These are phyloP conservation scores for Suillus subalutaceus DNA, from an alignment of 768 basidiomycete genomes.

Conservation along the genomic window DNA sequence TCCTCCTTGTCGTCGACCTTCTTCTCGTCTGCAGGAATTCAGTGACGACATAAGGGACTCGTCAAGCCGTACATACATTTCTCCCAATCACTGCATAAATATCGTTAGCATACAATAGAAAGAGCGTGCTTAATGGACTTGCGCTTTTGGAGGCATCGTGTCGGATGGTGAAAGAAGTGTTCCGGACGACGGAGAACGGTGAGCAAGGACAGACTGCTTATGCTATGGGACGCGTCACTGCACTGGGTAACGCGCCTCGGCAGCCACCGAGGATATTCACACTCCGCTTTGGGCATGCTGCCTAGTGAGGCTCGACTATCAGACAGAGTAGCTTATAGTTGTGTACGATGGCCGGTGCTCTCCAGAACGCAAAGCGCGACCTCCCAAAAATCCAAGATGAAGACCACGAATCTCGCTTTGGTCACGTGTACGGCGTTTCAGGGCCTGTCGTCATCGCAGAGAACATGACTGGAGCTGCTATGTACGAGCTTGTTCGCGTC, in stretches of 20 bases:
- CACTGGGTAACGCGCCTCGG: slow-evolving; percentile 29
- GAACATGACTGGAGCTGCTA: slow-evolving; percentile 94
- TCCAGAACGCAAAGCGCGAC: slow-evolving; percentile 86
- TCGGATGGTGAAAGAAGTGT: slow-evolving; percentile 16
- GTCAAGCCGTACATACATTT: slow-evolving; percentile 66
- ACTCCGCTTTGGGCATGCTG: slow-evolving; percentile 32
- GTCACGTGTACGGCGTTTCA: slow-evolving; percentile 92
- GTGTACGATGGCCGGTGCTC: slow-evolving; percentile 83
- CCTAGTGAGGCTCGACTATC: background rate
- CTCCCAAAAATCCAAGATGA: slow-evolving; percentile 90
- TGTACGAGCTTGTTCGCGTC: slow-evolving; percentile 98
- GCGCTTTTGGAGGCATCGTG: slow-evolving; percentile 95
- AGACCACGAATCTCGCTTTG: slow-evolving; percentile 84
- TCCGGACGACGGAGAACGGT: slow-evolving; percentile 26
- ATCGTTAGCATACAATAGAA: slow-evolving; percentile 14
- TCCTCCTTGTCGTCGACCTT: slow-evolving; percentile 85
- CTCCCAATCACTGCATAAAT: slow-evolving; percentile 87
- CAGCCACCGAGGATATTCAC: slow-evolving; percentile 24
- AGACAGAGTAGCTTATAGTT: slow-evolving; percentile 10
- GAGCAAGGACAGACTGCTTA: slow-evolving; percentile 22
- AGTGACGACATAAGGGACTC: slow-evolving; percentile 6
- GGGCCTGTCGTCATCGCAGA: slow-evolving; percentile 96
- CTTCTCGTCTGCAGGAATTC: slow-evolving; percentile 67
- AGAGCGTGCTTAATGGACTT: slow-evolving; percentile 38
- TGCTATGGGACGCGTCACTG: slow-evolving; percentile 40